phyloP scores from a whole-genome alignment of 768 basidiomycete genomes.

The Mycena alexandri region DNA sequence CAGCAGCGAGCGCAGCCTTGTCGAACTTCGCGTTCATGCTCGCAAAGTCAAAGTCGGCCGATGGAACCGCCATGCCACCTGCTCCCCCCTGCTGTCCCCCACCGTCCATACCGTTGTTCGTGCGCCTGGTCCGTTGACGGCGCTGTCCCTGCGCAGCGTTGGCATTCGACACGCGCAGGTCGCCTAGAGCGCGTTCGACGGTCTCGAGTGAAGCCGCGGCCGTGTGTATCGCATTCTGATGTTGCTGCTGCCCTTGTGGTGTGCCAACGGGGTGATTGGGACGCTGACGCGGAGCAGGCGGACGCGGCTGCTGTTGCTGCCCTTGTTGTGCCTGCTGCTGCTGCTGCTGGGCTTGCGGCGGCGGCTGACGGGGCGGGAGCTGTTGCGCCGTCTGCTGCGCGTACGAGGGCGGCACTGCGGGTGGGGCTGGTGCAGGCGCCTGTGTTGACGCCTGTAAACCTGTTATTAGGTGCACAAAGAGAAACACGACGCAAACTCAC shows the following conservation, averaged over 20 bases:
- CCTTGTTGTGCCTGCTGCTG: constrained; percentile 28
- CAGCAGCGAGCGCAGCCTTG: constrained; percentile 67
- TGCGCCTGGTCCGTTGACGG: constrained; percentile 26
- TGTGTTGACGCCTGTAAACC: constrained; percentile 26
- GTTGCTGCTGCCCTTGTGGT: constrained; percentile 39
- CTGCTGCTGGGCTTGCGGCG: constrained; percentile 19
- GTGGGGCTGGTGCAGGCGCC: constrained; percentile 16
- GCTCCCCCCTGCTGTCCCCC: not conserved
- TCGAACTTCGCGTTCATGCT: constrained; percentile 85
- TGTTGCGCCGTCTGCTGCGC: constrained; percentile 33
- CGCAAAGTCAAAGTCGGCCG: constrained; percentile 87
- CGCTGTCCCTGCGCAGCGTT: constrained; percentile 21
- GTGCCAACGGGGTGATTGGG: constrained; percentile 33
- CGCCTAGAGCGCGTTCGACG: constrained; percentile 67
- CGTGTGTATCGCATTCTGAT: constrained; percentile 69
- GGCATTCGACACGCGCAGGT: constrained; percentile 58
- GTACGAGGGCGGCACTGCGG: constrained; percentile 26
- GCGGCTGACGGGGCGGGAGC: constrained; percentile 24
- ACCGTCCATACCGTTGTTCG: not conserved
- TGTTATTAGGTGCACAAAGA: not conserved
- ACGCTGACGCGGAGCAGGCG: constrained; percentile 47
- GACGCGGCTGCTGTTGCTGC: constrained; percentile 41
- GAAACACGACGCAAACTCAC: constrained; percentile 49
- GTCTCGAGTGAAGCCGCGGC: constrained; percentile 83
- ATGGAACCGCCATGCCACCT: constrained; percentile 56